phyloP scores from a whole-genome alignment of 148 eudicot species.

The Linanthus parryae region DNA sequence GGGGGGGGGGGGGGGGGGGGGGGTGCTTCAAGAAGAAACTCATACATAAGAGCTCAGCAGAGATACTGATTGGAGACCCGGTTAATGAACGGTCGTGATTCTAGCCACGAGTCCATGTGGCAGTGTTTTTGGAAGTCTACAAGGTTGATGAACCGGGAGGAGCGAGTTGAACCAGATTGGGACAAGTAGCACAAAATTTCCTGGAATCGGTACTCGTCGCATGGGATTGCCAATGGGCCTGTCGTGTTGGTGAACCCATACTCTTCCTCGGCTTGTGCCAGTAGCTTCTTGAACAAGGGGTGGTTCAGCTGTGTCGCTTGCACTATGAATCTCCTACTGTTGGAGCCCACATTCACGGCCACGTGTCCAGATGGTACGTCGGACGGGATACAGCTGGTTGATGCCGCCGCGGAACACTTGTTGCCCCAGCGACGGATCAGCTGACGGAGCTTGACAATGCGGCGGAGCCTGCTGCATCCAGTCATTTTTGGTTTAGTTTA shows the following conservation, averaged over 20 bases:
- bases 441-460: too few species aligned
- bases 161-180: constrained; percentile 5
- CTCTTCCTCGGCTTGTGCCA: constrained; percentile 37
- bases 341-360: constrained; percentile 30
- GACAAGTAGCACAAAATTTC: constrained; percentile 24
- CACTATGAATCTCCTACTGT: constrained; percentile 26
- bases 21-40: too few species aligned
- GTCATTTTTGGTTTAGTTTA: too few species aligned
- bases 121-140: constrained; percentile 20
- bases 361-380: too few species aligned
- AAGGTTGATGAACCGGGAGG: constrained; percentile 8
- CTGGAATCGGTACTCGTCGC: constrained; percentile 30
- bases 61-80: constrained; percentile 15
- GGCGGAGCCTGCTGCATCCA: too few species aligned
- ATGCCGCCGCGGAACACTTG: too few species aligned
- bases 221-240: constrained; percentile 33
- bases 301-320: constrained; percentile 37
- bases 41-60: constrained; percentile 2
- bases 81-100: constrained; percentile 25
- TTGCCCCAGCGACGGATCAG: too few species aligned
- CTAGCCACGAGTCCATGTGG: constrained; percentile 13
- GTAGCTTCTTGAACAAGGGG: constrained; percentile 25
- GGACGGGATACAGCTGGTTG: too few species aligned
- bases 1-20: too few species aligned
- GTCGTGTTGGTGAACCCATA: constrained; percentile 26